Evolutionary conservation across 2,329 filamentous ascomycete genomes (phyloP), one percentile per base, ranked within the genome.

Genomic region (Beauveria asiatica): DNA sequence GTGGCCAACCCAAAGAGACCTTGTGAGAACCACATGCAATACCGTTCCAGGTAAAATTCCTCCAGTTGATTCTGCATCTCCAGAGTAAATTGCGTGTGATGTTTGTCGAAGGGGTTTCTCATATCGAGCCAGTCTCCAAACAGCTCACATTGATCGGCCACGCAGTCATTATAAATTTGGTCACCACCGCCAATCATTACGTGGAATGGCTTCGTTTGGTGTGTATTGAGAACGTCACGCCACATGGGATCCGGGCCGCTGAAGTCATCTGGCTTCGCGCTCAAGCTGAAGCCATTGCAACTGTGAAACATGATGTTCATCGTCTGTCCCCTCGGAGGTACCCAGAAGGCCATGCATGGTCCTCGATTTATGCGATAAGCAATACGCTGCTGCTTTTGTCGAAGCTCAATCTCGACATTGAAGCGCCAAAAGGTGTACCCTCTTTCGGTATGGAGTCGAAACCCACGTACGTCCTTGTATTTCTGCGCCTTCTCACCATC

Each of bases 231-330:
- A 6, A 97, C 91, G 71, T 99, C 94, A 59, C 93, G 87, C 94
- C 95, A 99, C 74, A 99, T 81, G 1, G 94, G 94, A 74, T 99
- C 94, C 0, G 95, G 94, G 0, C 94, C 94, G 69, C 88, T 94
- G 70, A 97, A 88, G 50, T 86, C 81, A 69, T 95, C 82, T 0
- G 91, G 77, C 63, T 96, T 86, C 25, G 89, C 89, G 60, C 83
- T 88, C 56, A 88, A 73, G 67, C 90, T 93, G 77, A 99, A 99
- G 2, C 95, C 94, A 71, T 99, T 99, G 77, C 94, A 96, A 71
- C 89, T 96, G 76, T 97, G 84, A 76, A 97, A 99, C 92, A 97
- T 96, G 71, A 97, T 90, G 75, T 97, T 97, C 94, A 99, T 99
- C 2, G 89, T 84, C 71, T 96, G 82, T 17, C 85, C 88, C 54